phyloP scores from a whole-genome alignment of 805 yeast species.

The Candida berthetii region DNA sequence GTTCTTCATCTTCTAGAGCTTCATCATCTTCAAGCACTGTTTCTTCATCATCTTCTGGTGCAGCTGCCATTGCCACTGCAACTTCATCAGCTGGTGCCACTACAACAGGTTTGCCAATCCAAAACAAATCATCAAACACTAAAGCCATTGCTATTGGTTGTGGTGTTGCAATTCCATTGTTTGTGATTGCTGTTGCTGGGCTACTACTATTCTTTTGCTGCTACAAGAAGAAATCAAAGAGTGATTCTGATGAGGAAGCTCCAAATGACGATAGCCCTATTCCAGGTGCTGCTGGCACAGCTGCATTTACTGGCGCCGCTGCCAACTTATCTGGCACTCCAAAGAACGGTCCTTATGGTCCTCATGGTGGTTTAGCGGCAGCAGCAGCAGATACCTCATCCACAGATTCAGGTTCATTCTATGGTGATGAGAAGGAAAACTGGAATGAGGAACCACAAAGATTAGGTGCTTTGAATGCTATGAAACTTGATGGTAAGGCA shows the following conservation, averaged over 20 bases:
- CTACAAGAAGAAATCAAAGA: constrained; percentile 31
- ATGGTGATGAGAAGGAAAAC: constrained; percentile 20
- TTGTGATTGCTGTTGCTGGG: constrained; percentile 41
- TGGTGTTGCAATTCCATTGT: constrained; percentile 78
- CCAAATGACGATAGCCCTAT: constrained; percentile 21
- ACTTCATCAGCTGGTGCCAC: constrained; percentile 21
- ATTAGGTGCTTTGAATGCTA: constrained; percentile 43
- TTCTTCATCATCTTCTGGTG: constrained; percentile 23
- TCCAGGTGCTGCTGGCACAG: constrained; percentile 28
- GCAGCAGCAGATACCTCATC: constrained; percentile 24
- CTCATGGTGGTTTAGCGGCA: constrained; percentile 14
- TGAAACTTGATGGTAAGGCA: constrained; percentile 40
- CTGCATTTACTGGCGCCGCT: constrained; percentile 16
- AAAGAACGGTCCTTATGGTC: constrained; percentile 8
- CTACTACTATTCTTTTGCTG: constrained; percentile 50
- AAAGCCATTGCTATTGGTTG: constrained; percentile 79
- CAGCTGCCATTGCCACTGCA: constrained; percentile 19
- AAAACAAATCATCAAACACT: constrained; percentile 21
- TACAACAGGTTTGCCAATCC: constrained; percentile 17
- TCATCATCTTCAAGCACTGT: constrained; percentile 24
- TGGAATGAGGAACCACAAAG: constrained; percentile 23
- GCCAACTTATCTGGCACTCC: neutral
- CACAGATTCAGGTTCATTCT: constrained; percentile 9
- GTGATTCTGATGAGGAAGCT: neutral
- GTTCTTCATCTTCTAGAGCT: constrained; percentile 12